Evolutionary conservation across 169 alveolate species (phyloP).

Genomic region (Plasmodium ovale): DNA sequence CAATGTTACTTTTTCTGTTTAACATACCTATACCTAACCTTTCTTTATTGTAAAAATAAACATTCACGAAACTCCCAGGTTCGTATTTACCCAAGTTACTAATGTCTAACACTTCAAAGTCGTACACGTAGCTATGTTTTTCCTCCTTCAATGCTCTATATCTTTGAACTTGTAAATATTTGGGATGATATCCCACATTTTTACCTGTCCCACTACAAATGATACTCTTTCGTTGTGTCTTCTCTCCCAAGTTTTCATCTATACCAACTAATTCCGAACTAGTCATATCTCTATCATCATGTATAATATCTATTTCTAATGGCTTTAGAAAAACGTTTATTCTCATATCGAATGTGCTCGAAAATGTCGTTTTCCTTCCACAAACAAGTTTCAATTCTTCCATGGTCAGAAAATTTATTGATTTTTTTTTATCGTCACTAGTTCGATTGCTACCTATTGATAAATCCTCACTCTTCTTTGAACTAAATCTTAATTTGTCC

Average conservation of each 20-base stretch:
- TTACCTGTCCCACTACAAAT: background rate
- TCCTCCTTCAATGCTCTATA: conserved; percentile 2
- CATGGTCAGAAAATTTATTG: background rate
- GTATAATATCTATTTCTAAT: background rate
- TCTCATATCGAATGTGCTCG: conserved; percentile 9
- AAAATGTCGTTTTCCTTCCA: conserved; percentile 15
- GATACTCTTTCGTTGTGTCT: background rate
- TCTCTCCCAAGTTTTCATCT: background rate
- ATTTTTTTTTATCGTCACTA: background rate
- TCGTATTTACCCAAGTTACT: conserved; percentile 27
- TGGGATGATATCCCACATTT: background rate
- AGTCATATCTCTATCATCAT: background rate
- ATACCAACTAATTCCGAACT: background rate
- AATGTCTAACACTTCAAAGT: conserved; percentile 35
- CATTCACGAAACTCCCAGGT: conserved; percentile 45
- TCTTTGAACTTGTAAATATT: conserved; percentile 16
- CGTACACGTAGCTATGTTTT: conserved; percentile 48
- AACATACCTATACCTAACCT: conserved; percentile 33
- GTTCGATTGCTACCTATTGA: background rate
- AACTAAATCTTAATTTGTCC: background rate
- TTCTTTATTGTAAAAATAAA: conserved; percentile 28
- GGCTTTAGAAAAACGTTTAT: conserved; percentile 53
- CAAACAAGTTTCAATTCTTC: conserved; percentile 17
- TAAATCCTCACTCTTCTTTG: background rate
- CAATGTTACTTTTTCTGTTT: conserved; percentile 56